Evolutionary conservation across 1,139 yeast genomes (phyloP), one percentile per base, ranked within the genome.

Genomic region (Candida tunisiensis): DNA sequence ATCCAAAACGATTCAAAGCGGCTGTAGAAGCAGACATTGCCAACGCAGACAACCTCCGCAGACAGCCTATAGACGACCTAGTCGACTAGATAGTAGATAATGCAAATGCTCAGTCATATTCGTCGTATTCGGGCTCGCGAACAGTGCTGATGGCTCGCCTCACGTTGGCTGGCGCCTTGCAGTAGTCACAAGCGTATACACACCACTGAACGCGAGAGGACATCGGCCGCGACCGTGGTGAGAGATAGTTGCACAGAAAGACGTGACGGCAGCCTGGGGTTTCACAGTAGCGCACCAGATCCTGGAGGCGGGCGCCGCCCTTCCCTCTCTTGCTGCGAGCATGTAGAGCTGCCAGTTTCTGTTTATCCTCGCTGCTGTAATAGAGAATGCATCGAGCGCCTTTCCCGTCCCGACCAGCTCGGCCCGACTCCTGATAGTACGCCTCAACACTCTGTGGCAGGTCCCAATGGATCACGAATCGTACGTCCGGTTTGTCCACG

Each of bases 361-460:
- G 15, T 7, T 31, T 19, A 8, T 36, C 44, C 3, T 15, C 15
- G 11, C 23, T 24, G 3, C 40, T 30, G 45, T 74, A 83, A 43
- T 69, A 82, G 63, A 83, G 66, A 12, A 78, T 67, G 53, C 94
- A 80, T 32, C 75, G 73, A 3, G 91, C 73, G 24, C 60, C 66
- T 5, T 69, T 59, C 1, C 93, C 93, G 55, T 83, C 95, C 57
- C 95, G 65, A 3, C 95, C 95, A 3, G 94, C 95, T 53, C 95
- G 69, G 11, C 95, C 95, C 0, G 94, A 79, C 44, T 82, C 93
- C 53, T 83, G 95, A 40, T 80, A 82, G 46, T 80, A 83, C 0
- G 93, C 93, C 51, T 83, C 95, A 30, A 83, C 56, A 27, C 80
- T 78, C 42, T 92, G 59, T 0, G 95, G 94, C 15, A 83, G 60